phyloP scores from a whole-genome alignment of 2,329 filamentous ascomycete genomes.

The Neopestalotiopsis rosae region DNA sequence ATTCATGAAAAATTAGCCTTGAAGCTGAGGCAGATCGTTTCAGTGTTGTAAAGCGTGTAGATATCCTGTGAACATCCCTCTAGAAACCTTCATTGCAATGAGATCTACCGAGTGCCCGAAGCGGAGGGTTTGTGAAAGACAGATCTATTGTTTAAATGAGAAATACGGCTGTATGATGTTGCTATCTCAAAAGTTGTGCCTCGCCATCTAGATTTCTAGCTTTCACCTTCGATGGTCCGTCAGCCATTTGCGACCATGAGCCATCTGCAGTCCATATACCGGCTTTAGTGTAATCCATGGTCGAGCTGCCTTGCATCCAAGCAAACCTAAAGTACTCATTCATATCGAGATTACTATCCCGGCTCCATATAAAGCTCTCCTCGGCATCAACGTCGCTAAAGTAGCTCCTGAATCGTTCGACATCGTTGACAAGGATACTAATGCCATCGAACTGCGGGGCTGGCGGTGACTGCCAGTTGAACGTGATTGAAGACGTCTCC shows the following conservation, averaged over 20 bases:
- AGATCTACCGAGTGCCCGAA: too few species aligned
- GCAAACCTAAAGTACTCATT: constrained; percentile 82
- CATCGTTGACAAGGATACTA: constrained; percentile 83
- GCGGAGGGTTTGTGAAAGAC: too few species aligned
- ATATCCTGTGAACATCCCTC: too few species aligned
- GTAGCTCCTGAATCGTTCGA: constrained; percentile 79
- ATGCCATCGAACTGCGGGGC: constrained; percentile 71
- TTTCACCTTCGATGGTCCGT: constrained; percentile 60
- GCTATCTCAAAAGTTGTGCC: constrained; percentile 8
- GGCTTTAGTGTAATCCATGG: constrained; percentile 77
- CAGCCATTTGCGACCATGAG: constrained; percentile 69
- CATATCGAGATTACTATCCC: constrained; percentile 47
- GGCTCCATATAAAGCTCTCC: constrained; percentile 62
- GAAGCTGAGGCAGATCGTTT: too few species aligned
- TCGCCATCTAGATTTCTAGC: constrained; percentile 26
- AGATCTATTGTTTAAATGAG: not conserved
- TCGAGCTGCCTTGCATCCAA: constrained; percentile 69
- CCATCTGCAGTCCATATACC: constrained; percentile 71
- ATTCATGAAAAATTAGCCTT: too few species aligned
- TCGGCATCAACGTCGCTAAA: constrained; percentile 60
- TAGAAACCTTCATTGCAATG: too few species aligned
- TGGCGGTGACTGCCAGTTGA: constrained; percentile 55
- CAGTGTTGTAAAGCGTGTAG: too few species aligned
- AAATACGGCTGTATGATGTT: not conserved
- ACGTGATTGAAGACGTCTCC: constrained; percentile 69